Conservation (phyloP, 768 basidiomycete genomes). For the Sporobolomyces phaffii region DNA sequence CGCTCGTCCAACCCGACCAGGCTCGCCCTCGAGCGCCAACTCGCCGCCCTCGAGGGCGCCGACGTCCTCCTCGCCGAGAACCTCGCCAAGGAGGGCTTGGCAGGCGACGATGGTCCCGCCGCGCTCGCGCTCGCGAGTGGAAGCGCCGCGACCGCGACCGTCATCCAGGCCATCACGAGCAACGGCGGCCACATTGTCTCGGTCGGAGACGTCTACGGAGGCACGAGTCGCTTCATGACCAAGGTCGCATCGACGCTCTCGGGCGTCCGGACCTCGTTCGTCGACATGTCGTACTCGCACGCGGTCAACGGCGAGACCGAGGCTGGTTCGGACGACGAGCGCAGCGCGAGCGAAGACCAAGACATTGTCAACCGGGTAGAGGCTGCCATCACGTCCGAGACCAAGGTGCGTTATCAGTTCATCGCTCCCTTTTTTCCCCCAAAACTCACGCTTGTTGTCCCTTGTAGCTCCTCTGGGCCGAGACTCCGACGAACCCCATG, state of each 20-base stretch:
- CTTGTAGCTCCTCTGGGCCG: slow-evolving; percentile 79
- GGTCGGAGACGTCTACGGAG: slow-evolving; percentile 68
- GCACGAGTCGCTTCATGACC: slow-evolving; percentile 77
- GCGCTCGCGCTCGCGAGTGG: slow-evolving; percentile 80
- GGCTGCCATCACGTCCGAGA: slow-evolving; percentile 65
- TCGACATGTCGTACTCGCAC: slow-evolving; percentile 55
- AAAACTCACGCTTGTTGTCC: too few species aligned
- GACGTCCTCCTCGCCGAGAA: slow-evolving; percentile 14
- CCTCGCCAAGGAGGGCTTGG: slow-evolving; percentile 5
- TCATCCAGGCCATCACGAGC: slow-evolving; percentile 65
- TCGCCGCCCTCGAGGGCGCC: slow-evolving; percentile 67
- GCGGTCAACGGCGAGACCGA: neutral
- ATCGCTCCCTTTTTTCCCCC: neutral
- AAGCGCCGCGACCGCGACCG: slow-evolving; percentile 74
- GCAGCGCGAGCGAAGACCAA: slow-evolving; percentile 49
- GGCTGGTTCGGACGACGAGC: neutral
- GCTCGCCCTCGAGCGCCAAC: slow-evolving; percentile 64
- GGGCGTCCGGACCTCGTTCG: slow-evolving; percentile 65
- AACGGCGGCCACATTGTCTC: slow-evolving; percentile 70
- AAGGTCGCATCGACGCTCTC: slow-evolving; percentile 62
- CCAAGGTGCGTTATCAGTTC: slow-evolving; percentile 57
- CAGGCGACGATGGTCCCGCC: slow-evolving; percentile 50
- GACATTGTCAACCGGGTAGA: slow-evolving; percentile 61
- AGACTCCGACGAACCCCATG: slow-evolving; percentile 91
- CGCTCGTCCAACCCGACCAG: slow-evolving; percentile 85